Evolutionary conservation across 768 basidiomycete genomes (phyloP), one percentile per base, ranked within the genome.

Genomic region (Suillus luteus): DNA sequence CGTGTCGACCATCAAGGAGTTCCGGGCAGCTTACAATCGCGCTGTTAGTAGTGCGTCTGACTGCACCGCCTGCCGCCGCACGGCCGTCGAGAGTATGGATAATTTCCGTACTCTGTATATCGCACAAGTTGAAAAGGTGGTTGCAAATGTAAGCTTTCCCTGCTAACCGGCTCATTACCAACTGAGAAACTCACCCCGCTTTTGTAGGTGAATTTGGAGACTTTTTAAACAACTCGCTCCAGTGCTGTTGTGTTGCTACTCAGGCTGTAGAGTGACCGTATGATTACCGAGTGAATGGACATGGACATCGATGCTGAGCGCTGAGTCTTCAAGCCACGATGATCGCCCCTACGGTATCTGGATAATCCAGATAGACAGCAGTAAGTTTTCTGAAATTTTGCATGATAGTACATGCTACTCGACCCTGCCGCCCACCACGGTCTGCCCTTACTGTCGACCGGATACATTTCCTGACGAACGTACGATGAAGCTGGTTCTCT

Each of bases 151-250:
- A 12, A 43, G 55, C 22, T 27, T 49, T 24, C 5, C 22, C 14
- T 49, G 48, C 6, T 17, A 12, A 22, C 15, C 2, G n/a, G 49
- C n/a, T n/a, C 33, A 22, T 49, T 4, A 17, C 15, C 8, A 4
- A 33, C 68, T 14, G 41, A 55, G 27, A 22, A 68, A 68, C 46
- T 55, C 54, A 55, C 7, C 14, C 19, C 51, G 3, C 8, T 31
- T 59, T 8, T 31, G 11, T 48, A 59, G 59, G 59, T 27, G 43
- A 27, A 4, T 15, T 35, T 59, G 43, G 11, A 1, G 48, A 12
- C 15, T 6, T 6, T 17, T 55, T n/a, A 35, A 35, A 2, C 8
- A n/a, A 17, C 6, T 33, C 33, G 33, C 33, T 33, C 5, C 33
- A 33, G 6, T 27, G 15, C 35, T 33, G 17, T 35, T 9, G 22